These are phyloP conservation scores for Amaranthus palmeri DNA, from an alignment of 148 eudicot species.

Conservation along the genomic window DNA sequence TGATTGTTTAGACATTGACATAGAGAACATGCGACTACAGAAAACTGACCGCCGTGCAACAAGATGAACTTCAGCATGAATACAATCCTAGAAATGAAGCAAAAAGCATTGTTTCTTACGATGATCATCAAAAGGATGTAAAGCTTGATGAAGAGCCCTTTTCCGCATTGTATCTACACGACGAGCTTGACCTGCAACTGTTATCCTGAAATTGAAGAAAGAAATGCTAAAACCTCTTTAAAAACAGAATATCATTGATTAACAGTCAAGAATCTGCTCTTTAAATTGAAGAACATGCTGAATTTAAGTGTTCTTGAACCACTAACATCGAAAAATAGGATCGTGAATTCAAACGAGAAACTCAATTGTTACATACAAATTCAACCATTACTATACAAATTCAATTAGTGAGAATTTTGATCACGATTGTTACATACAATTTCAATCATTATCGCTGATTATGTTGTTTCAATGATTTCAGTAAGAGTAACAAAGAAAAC, in stretches of 20 bases:
- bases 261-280: background rate
- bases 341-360: background rate
- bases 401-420: too few species aligned
- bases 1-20: too few species aligned
- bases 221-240: background rate
- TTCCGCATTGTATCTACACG: slow-evolving; percentile 14
- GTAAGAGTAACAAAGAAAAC: too few species aligned
- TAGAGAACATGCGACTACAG: too few species aligned
- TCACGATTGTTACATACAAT: too few species aligned
- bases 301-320: background rate
- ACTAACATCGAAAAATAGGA: background rate
- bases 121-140: slow-evolving; percentile 38
- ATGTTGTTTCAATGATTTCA: too few species aligned
- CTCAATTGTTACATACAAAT: too few species aligned
- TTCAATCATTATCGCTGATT: too few species aligned
- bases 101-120: slow-evolving; percentile 22
- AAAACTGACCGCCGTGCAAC: background rate
- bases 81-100: background rate
- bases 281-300: background rate
- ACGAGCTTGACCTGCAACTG: background rate
- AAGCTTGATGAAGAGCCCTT: slow-evolving; percentile 24
- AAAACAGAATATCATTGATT: background rate
- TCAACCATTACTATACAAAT: too few species aligned
- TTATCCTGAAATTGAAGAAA: background rate
- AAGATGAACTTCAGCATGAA: background rate